Evolutionary conservation across 2,329 filamentous ascomycete genomes (phyloP).

Genomic region (Fusarium caatingaense): DNA sequence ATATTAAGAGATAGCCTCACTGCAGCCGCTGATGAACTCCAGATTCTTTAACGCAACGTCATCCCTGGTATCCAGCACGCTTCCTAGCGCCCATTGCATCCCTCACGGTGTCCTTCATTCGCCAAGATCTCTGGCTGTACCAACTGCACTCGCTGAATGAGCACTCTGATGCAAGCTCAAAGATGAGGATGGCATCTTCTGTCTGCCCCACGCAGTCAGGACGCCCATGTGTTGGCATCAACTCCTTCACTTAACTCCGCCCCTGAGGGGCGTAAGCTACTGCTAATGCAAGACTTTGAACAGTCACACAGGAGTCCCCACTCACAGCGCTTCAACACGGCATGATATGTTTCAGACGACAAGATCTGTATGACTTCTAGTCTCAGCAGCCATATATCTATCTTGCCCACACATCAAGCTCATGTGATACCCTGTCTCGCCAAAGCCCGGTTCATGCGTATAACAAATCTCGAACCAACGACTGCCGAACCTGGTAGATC

Average conservation of each 20-base stretch:
- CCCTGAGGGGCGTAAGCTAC: constrained; percentile 9
- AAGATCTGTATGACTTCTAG: constrained; percentile 13
- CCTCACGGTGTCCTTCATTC: not conserved
- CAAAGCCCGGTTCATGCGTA: constrained; percentile 9
- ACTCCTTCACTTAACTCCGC: not conserved
- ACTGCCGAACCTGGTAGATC: constrained; percentile 31
- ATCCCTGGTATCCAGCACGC: constrained; percentile 19
- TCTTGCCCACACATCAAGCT: constrained; percentile 10
- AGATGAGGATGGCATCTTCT: constrained; percentile 4
- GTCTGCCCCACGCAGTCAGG: constrained; percentile 17
- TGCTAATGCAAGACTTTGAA: constrained; percentile 30
- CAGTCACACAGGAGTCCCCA: constrained; percentile 26
- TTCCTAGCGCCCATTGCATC: constrained; percentile 35
- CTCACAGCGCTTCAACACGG: constrained; percentile 26
- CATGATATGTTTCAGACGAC: constrained; percentile 9
- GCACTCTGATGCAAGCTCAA: constrained; percentile 9
- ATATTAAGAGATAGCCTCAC: constrained; percentile 53
- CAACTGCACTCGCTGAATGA: not conserved
- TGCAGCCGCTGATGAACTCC: constrained; percentile 51
- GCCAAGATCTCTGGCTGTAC: constrained; percentile 14
- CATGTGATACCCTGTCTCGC: constrained; percentile 19
- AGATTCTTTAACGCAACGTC: constrained; percentile 43
- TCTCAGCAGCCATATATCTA: constrained; percentile 3
- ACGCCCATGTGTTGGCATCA: constrained; percentile 17
- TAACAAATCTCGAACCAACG: constrained; percentile 27